phyloP scores from a whole-genome alignment of 768 basidiomycete species.

The Amanita jacksonii region DNA sequence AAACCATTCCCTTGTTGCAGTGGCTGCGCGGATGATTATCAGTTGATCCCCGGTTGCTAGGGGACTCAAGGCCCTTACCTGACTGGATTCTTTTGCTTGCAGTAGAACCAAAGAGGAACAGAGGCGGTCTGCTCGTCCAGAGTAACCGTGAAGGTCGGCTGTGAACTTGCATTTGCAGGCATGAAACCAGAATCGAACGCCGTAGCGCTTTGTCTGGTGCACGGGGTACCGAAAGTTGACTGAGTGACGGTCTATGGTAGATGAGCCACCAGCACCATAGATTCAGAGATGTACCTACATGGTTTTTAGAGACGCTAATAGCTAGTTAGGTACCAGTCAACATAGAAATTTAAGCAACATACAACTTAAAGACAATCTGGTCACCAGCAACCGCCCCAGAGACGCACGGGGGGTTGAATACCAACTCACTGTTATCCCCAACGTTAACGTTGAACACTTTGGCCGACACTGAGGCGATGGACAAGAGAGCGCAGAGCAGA shows the following conservation, averaged over 20 bases:
- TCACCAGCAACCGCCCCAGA: slow-evolving; percentile 5
- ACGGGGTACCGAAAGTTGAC: slow-evolving; percentile 49
- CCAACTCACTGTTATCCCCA: slow-evolving; percentile 2
- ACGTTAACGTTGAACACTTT: slow-evolving; percentile 4
- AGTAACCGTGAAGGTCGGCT: slow-evolving; percentile 34
- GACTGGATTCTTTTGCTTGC: slow-evolving; percentile 31
- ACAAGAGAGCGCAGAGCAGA: neutral
- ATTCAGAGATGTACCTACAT: neutral
- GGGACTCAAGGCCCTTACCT: slow-evolving; percentile 7
- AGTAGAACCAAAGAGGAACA: slow-evolving; percentile 54
- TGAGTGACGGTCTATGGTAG: slow-evolving; percentile 43
- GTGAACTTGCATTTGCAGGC: slow-evolving; percentile 20
- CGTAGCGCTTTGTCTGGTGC: slow-evolving; percentile 21
- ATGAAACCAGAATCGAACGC: slow-evolving; percentile 48
- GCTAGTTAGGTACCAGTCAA: neutral
- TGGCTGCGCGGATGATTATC: slow-evolving; percentile 14
- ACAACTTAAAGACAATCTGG: slow-evolving; percentile 5
- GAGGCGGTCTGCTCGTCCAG: slow-evolving; percentile 26
- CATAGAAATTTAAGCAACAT: neutral
- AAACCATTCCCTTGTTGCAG: slow-evolving; percentile 31
- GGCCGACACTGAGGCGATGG: neutral
- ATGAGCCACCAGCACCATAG: neutral
- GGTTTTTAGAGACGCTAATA: slow-evolving; percentile 4
- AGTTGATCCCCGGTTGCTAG: neutral
- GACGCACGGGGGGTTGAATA: slow-evolving; percentile 1